Base-by-base conservation (phyloP, 331 rosid genomes). In the Quercus tomentella region DNA sequence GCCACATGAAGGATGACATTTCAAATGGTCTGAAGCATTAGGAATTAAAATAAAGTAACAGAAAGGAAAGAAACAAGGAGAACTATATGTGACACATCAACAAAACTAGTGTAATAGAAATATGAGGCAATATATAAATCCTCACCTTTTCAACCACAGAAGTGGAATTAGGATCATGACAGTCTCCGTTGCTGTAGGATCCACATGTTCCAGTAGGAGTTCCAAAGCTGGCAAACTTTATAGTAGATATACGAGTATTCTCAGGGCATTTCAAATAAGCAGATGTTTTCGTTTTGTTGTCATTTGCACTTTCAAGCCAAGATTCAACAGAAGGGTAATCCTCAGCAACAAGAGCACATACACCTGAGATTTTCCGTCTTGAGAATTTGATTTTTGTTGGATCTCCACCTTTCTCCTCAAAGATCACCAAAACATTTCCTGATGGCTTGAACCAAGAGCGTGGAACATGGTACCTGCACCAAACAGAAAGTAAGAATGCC, bases 391-490 rank as follows among this genome's bases (percentile, higher is more conserved):
- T 90, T 71, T 82, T 79, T 61, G 87, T 67, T 73, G 98, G 98
- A 78, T 95, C 96, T 61, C 97, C 97, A 23, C 98, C 98, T 77
- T 82, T 90, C 89, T 95, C 98, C 82, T 95, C 98, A 56, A 92
- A 95, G 81, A 94, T 84, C 75, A 91, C 96, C 79, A 94, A 87
- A 78, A 86, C 45, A 43, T 94, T 94, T 85, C 97, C 98, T 35
- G 97, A 81, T 70, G 93, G 94, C 84, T 90, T 94, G 92, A 94
- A 92, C 97, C 98, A 94, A 67, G 98, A 92, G 74, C 97, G 81
- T 56, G 98, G 98, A 85, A 94, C 92, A 75, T 94, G 98, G 80
- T 94, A 94, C 98, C 98, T 94, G 81, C 35, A 63, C 63, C 82
- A 81, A 28, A 70, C 79, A 76, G 60, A 72, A 60, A 71, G 7